Evolutionary conservation across 257 asterid species (phyloP), one percentile per base, ranked within the genome.

Genomic region (Scutellaria minor): DNA sequence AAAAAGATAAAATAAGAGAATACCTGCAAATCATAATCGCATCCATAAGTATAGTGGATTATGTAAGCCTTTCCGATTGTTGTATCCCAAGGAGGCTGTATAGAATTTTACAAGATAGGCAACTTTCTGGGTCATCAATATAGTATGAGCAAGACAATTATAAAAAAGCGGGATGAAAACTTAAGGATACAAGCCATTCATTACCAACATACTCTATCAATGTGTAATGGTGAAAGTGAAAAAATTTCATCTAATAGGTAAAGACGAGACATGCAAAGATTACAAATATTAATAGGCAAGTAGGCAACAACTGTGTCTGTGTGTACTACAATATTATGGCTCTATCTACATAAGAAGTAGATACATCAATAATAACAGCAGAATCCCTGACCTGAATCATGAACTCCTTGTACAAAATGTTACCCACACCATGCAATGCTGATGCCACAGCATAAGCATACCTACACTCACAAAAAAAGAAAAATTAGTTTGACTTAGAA

Each of bases 21-120:
- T 86, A 93, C 98, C 97, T 91, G 79, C 77, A 89, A 71, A 83
- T 91, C 90, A 58, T 82, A 93, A 85, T 93, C 97, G 54, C 98
- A 93, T 72, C 98, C 98, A 60, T 91, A 93, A 35, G 98, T 93
- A 76, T 88, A 93, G 75, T 93, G 98, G 73, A 93, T 91, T 77
- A 93, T 84, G 89, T 80, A 91, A 15, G 96, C 63, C 78, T 88
- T 85, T 58, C 96, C 96, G 4, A 88, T 89, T 70, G 76, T 37
- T 10, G 89, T 86, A 75, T 88, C 96, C 97, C 96, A 93, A 7
- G 98, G 98, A 79, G 98, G 98, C 98, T 93, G 96, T 55, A 55
- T 52, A 39, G 50, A 53, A 62, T 15, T 71, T 58, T 51, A 78
- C 71, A 63, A 52, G 71, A 61, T 22, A 41, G 22, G 40, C 44